Evolutionary conservation across 2,329 filamentous ascomycete species (phyloP).

Genomic region (Stagonosporopsis vannaccii): DNA sequence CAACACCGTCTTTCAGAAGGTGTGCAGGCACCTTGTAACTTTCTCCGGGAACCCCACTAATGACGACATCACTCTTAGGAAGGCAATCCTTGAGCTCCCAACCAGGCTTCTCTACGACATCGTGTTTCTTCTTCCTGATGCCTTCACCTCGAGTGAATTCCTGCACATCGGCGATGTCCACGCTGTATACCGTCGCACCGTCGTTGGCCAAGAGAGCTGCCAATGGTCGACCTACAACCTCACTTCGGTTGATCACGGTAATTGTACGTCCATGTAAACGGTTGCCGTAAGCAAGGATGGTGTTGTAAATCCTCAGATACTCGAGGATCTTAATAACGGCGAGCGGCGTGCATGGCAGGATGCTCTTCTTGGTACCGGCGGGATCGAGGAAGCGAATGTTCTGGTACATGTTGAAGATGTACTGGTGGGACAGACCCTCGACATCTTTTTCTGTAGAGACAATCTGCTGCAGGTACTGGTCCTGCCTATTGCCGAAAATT

Average conservation of each 20-base stretch:
- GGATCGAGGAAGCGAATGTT: conserved; percentile 95
- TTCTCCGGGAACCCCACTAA: conserved; percentile 88
- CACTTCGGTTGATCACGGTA: conserved; percentile 94
- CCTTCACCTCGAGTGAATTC: conserved; percentile 90
- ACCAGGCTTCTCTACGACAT: conserved; percentile 82
- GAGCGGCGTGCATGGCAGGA: conserved; percentile 93
- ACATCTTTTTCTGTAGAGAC: conserved; percentile 92
- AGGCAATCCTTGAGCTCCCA: conserved; percentile 83
- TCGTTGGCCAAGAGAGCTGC: conserved; percentile 95
- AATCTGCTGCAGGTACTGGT: conserved; percentile 95
- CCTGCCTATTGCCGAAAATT: conserved; percentile 89
- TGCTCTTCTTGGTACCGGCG: conserved; percentile 80
- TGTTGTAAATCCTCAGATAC: conserved; percentile 95
- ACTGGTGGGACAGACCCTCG: conserved; percentile 89
- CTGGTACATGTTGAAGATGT: conserved; percentile 99
- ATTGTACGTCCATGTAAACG: conserved; percentile 92
- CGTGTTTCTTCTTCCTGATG: conserved; percentile 83
- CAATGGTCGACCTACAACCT: conserved; percentile 92
- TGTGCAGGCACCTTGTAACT: conserved; percentile 88
- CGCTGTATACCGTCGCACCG: conserved; percentile 92
- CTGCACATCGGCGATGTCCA: conserved; percentile 91
- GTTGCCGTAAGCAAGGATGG: conserved; percentile 90
- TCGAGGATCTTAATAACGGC: conserved; percentile 98
- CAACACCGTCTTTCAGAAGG: conserved; percentile 84
- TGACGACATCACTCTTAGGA: conserved; percentile 90